Conservation (phyloP, 1,284 basidiomycete genomes). For the Xanthoconium separans region DNA sequence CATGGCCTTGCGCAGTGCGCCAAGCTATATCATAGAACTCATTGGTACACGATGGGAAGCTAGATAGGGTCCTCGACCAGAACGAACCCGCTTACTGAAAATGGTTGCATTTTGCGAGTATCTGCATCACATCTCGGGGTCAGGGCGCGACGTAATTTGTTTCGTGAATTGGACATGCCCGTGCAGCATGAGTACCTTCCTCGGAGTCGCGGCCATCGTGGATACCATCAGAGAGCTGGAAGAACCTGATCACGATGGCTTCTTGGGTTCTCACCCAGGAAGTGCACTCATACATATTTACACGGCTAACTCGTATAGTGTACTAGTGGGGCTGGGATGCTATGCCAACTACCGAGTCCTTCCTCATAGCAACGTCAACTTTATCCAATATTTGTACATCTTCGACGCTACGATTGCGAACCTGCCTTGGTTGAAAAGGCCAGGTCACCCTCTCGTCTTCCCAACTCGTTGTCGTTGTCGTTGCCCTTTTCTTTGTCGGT, state of each 20-base stretch:
- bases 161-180: conserved; percentile 18
- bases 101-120: conserved; percentile 81
- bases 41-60: not conserved
- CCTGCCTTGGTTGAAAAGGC: conserved; percentile 10
- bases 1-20: conserved; percentile 72
- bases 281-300: not conserved
- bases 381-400: not conserved
- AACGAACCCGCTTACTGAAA: conserved; percentile 75
- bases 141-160: not conserved
- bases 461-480: conserved; percentile 32
- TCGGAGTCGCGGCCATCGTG: conserved; percentile 20
- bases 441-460: conserved; percentile 22
- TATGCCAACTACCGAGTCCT: not conserved
- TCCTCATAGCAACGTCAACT: not conserved
- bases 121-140: conserved; percentile 40
- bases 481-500: conserved; percentile 43
- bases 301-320: not conserved
- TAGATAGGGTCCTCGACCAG: not conserved
- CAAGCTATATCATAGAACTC: conserved; percentile 48
- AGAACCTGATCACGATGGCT: not conserved
- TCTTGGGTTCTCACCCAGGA: not conserved
- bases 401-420: conserved; percentile 4
- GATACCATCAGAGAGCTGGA: not conserved
- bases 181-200: conserved; percentile 35
- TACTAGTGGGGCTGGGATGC: not conserved